A percentile compares a stretch with the other conserved stretches of the same genome.
phyloP scores from a whole-genome alignment of 495 filamentous ascomycete species.

The Hypoxylon trugodes region DNA sequence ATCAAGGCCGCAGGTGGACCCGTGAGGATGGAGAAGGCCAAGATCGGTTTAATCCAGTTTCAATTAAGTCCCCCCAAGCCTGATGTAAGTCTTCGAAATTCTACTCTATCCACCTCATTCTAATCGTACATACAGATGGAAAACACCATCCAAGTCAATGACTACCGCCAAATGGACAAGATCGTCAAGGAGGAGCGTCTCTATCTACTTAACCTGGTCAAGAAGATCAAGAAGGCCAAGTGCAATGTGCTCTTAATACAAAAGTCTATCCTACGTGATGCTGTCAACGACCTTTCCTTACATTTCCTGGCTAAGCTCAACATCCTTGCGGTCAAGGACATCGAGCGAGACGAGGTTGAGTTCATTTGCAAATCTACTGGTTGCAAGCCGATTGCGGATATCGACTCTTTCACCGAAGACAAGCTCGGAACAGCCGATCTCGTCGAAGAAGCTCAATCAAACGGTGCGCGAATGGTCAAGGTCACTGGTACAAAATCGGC shows the following conservation, averaged over 20 bases:
- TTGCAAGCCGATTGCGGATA: slow-evolving; percentile 98
- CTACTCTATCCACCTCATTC: background rate
- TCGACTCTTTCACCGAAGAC: slow-evolving; percentile 98
- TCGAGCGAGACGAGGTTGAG: slow-evolving; percentile 97
- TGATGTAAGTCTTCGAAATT: slow-evolving; percentile 68
- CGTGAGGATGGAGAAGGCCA: slow-evolving; percentile 93
- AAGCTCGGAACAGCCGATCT: slow-evolving; percentile 97
- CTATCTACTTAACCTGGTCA: slow-evolving; percentile 97
- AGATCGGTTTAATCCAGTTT: slow-evolving; percentile 97
- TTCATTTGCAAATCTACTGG: slow-evolving; percentile 98
- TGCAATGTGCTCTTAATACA: slow-evolving; percentile 99
- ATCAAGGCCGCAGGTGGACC: slow-evolving; percentile 94
- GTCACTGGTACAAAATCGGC: slow-evolving; percentile 85
- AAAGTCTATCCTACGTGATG: slow-evolving; percentile 96
- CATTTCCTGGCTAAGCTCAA: slow-evolving; percentile 98
- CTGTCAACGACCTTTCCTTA: slow-evolving; percentile 94
- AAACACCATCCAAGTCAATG: slow-evolving; percentile 98
- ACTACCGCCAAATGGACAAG: slow-evolving; percentile 99
- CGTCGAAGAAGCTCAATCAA: slow-evolving; percentile 88
- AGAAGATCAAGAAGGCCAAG: slow-evolving; percentile 99
- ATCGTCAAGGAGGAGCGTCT: slow-evolving; percentile 98
- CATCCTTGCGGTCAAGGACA: slow-evolving; percentile 95
- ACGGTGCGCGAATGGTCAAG: slow-evolving; percentile 91
- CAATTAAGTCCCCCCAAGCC: slow-evolving; percentile 97
- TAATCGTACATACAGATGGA: slow-evolving; percentile 75